Base-by-base conservation (phyloP, 164 flowering plant genomes). In the Vitis riparia region DNA sequence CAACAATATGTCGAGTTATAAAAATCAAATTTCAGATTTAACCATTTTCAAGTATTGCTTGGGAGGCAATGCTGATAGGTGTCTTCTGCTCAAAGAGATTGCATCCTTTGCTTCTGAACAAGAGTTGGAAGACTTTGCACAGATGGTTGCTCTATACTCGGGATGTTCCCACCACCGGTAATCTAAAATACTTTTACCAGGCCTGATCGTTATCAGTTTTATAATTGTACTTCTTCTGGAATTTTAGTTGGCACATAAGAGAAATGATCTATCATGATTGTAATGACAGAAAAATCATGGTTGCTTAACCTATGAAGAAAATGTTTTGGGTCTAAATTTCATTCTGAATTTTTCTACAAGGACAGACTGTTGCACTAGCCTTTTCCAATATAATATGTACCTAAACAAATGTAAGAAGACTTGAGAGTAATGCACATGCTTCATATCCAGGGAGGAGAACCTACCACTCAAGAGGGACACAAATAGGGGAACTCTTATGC, bases 81-180 rank as follows among this genome's bases (percentile, higher is more conserved):
- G 83, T 59, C 75, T 83, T 65, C 75, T 93, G 66, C 97, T 96
- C 13, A 91, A 85, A 83, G 97, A 90, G 70, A 78, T 91, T 67
- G 81, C 82, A 44, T 44, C 69, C 37, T 81, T 81, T 77, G 82
- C 83, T 71, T 82, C 84, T 11, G 86, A 93, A 27, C 73, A 82
- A 73, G 89, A 87, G 44, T 66, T 91, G 47, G 74, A 55, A n/a
- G 82, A 79, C 65, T 88, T 93, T 74, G 97, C 94, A 14, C 71
- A 84, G 68, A 88, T 91, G 76, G 90, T 96, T 67, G 84, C 97
- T 27, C 64, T 85, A 2, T 91, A 85, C 77, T 82, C 95, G 5
- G 98, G 97, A 71, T 96, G 99, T 77, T 83, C 82, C 53, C 98
- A 93, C 75, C 96, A 95, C 71, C 56, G 93, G 99, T 95, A 84